phyloP scores from a whole-genome alignment of 192 early-diverging fungal species.

The Thoreauomyces humboldtii region DNA sequence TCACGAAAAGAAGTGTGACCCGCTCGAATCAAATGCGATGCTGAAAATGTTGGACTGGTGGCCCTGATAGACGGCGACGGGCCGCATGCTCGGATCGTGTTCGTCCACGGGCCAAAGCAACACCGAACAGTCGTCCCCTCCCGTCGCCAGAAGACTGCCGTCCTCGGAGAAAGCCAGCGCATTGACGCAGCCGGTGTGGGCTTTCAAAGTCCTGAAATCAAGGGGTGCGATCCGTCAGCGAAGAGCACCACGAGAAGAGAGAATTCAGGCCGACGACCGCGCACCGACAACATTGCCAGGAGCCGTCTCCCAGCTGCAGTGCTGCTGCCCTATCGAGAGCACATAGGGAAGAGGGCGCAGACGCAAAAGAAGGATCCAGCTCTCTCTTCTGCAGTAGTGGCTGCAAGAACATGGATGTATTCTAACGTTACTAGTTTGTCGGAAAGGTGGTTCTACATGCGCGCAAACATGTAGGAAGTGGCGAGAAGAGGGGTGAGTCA shows the following conservation, averaged over 20 bases:
- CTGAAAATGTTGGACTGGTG: conserved; percentile 20
- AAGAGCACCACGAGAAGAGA: neutral
- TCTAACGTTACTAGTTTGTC: too few relatives aligned
- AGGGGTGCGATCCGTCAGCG: too few relatives aligned
- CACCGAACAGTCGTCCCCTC: conserved; percentile 18
- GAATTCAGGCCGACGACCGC: neutral
- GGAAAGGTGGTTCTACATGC: too few relatives aligned
- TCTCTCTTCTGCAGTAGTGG: too few relatives aligned
- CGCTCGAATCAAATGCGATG: conserved; percentile 14
- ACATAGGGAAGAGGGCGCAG: too few relatives aligned
- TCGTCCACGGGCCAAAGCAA: conserved; percentile 5
- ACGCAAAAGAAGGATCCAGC: too few relatives aligned
- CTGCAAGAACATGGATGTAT: too few relatives aligned
- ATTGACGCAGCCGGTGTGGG: conserved; percentile 27
- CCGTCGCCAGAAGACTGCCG: conserved; percentile 8
- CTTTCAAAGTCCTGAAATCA: conserved; percentile 12
- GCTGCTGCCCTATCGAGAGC: too few relatives aligned
- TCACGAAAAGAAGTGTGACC: conserved; percentile 4
- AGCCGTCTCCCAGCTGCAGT: neutral
- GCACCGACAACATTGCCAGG: neutral
- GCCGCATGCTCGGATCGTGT: neutral
- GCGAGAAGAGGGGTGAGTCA: too few relatives aligned
- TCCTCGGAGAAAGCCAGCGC: conserved; percentile 16
- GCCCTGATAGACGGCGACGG: conserved; percentile 7
- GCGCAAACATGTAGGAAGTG: too few relatives aligned